A percentile compares a stretch with the other conserved stretches of the same genome.
phyloP scores from a whole-genome alignment of 495 filamentous ascomycete species.

The Schizothecium vesticola region DNA sequence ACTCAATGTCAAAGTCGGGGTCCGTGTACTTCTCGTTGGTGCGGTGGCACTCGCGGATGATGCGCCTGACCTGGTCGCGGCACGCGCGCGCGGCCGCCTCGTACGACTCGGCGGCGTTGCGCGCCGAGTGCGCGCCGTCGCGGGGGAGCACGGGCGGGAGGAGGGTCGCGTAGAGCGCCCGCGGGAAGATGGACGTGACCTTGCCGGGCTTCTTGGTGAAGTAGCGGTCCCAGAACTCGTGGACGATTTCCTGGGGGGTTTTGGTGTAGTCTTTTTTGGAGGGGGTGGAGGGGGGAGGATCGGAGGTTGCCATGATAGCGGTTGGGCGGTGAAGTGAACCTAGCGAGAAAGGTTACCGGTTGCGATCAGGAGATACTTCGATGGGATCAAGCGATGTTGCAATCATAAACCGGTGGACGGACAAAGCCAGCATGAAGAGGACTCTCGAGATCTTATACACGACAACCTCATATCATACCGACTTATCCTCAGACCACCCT shows the following conservation, averaged over 20 bases:
- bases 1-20: constrained; percentile 69
- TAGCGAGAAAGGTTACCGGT: too few species aligned
- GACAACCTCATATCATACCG: background rate
- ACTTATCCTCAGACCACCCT: background rate
- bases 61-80: constrained; percentile 59
- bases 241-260: constrained; percentile 25
- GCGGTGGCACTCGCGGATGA: constrained; percentile 63
- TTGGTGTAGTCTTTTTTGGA: constrained; percentile 21
- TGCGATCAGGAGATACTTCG: too few species aligned
- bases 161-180: constrained; percentile 25
- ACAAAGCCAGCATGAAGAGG: background rate
- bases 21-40: constrained; percentile 77
- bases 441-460: background rate
- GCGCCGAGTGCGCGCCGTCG: constrained; percentile 18
- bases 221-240: constrained; percentile 29
- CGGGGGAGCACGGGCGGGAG: constrained; percentile 19
- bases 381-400: background rate
- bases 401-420: background rate
- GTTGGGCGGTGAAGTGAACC: too few species aligned
- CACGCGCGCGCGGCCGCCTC: constrained; percentile 60
- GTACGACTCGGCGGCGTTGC: constrained; percentile 46
- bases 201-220: constrained; percentile 28
- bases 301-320: background rate
- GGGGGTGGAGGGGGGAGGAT: background rate
- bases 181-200: constrained; percentile 30